phyloP scores from a whole-genome alignment of 75 land plant species.

The Larix kaempferi region DNA sequence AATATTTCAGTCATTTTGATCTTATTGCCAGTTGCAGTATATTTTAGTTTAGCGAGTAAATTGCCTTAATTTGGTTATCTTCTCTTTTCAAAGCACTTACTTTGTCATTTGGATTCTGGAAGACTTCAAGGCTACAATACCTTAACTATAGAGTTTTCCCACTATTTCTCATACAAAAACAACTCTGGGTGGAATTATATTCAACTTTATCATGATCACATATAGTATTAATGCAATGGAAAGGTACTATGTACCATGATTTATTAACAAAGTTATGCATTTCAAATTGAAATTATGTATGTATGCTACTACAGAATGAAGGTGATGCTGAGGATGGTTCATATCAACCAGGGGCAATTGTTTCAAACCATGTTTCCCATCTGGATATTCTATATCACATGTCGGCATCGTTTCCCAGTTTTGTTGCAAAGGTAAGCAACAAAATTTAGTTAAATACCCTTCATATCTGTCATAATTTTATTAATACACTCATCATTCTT shows the following conservation, averaged over 20 bases:
- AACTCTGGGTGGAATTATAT: neutral
- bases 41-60: too few species aligned
- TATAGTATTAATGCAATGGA: neutral
- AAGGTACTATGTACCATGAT: neutral
- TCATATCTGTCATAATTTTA: neutral
- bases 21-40: too few species aligned
- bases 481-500: neutral
- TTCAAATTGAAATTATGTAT: neutral
- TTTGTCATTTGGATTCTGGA: too few species aligned
- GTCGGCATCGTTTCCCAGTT: constrained; percentile 99
- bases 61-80: too few species aligned
- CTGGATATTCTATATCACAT: constrained; percentile 96
- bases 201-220: neutral
- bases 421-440: constrained; percentile 94
- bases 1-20: too few species aligned
- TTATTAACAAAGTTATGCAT: neutral
- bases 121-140: too few species aligned
- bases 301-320: constrained; percentile 7
- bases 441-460: neutral
- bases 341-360: constrained; percentile 73
- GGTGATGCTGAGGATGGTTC: constrained; percentile 8
- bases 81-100: too few species aligned
- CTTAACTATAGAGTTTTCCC: neutral
- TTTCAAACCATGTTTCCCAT: constrained; percentile 95
- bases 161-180: neutral